phyloP scores from a whole-genome alignment of 352 stramenopile genomes.

The Phytopythium vexans region DNA sequence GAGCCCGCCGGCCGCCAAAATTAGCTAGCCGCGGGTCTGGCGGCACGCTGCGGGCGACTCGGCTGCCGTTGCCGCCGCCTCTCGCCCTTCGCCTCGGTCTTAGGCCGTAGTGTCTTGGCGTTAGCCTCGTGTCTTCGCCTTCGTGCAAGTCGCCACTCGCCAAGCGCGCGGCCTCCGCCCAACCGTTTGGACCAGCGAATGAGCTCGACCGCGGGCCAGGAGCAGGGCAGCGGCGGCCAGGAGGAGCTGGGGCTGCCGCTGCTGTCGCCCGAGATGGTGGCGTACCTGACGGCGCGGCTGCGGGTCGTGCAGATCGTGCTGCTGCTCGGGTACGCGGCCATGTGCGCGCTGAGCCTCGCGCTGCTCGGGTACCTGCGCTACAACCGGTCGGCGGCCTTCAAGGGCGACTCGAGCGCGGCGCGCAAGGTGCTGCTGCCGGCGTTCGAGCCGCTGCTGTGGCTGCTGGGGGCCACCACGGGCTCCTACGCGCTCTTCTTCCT shows the following conservation, averaged over 20 bases:
- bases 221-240: neutral
- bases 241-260: neutral
- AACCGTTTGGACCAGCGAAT: no score
- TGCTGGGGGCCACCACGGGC: slow-evolving; percentile 20
- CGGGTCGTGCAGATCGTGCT: slow-evolving; percentile 23
- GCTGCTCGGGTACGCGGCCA: slow-evolving; percentile 29
- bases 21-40: no score
- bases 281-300: neutral
- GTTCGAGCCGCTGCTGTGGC: slow-evolving; percentile 39
- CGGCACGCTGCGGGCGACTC: no score
- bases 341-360: slow-evolving; percentile 27
- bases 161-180: neutral
- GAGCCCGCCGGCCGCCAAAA: no score
- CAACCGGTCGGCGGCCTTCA: slow-evolving; percentile 25
- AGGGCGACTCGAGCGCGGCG: slow-evolving; percentile 20
- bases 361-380: slow-evolving; percentile 34
- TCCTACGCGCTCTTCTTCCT: slow-evolving; percentile 19
- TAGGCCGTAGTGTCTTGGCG: no score
- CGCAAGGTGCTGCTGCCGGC: slow-evolving; percentile 35
- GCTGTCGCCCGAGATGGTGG: neutral
- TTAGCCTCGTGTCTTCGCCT: neutral
- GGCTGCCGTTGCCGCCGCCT: no score
- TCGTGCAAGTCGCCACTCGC: neutral
- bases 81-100: no score
- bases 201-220: neutral